Evolutionary conservation across 148 eudicot genomes (phyloP), one percentile per base, ranked within the genome.

Genomic region (Drosera capensis): DNA sequence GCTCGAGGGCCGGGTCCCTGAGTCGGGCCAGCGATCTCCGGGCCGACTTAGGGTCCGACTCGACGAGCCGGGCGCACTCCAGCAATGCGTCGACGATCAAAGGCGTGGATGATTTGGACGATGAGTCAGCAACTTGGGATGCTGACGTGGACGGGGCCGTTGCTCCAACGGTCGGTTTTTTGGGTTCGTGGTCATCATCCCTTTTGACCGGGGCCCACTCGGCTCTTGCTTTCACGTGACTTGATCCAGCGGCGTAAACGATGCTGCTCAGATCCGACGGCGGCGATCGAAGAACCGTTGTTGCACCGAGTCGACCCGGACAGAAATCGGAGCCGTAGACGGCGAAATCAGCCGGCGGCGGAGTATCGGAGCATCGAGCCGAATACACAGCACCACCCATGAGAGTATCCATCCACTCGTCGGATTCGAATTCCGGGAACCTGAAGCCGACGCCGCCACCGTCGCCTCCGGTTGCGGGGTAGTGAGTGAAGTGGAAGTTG

Each of bases 371-470:
- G 38, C 60, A 57, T 13, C 30, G 72, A 7, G 74, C 50, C 0
- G 70, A 63, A 11, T 56, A 67, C 47, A 62, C 63, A 34, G 48
- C 73, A 36, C 63, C 74, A 20, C 65, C 74, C 43, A 88, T 83
- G 3, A 88, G 54, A 54, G 66, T 72, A 61, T 88, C 94, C 94
- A 88, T 80, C 97, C 97, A 88, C 47, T 80, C 90, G 16, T 88
- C 96, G 2, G 94, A 80, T 31, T 84, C 92, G 34, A 84, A 84
- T 55, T 78, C 86, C 2, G 49, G n/a, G 14, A 34, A 77, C 35
- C 76, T 78, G 23, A 80, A 80, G 57, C 56, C 68, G 0, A 59
- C 36, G 6, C 40, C 48, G 0, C 58, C 37, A 0, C 69, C 78
- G 9, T 52, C 64, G 19, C 64, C 72, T 14, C 70, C 68, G 37